Evolutionary conservation across 1,284 basidiomycete genomes (phyloP).

Genomic region (Fomitopsis pinicola): DNA sequence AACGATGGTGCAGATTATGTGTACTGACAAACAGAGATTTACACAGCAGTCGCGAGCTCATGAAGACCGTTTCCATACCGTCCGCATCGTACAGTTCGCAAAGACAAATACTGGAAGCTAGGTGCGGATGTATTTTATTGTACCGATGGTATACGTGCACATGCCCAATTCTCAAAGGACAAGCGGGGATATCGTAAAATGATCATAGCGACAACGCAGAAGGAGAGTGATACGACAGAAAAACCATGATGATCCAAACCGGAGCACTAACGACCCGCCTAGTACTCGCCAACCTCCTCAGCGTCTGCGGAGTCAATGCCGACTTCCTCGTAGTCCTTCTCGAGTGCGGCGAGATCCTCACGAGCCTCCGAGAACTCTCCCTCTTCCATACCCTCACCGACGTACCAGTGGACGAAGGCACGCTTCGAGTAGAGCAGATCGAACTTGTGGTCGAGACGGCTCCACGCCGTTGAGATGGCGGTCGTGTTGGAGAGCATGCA

Average conservation of each 20-base stretch:
- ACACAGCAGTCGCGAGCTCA: neutral
- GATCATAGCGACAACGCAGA: slow-evolving; percentile 21
- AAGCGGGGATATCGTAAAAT: slow-evolving; percentile 27
- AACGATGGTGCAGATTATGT: too few relatives aligned
- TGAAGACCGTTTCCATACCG: neutral
- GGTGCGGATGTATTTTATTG: slow-evolving; percentile 22
- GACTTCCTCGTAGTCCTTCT: slow-evolving; percentile 97
- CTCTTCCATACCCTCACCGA: slow-evolving; percentile 99
- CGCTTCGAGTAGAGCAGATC: slow-evolving; percentile 94
- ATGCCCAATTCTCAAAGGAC: slow-evolving; percentile 20
- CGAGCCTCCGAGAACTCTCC: slow-evolving; percentile 98
- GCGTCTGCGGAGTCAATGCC: slow-evolving; percentile 86
- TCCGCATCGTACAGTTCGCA: neutral
- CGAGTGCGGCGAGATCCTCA: slow-evolving; percentile 94
- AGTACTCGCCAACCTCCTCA: slow-evolving; percentile 81
- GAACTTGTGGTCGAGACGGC: slow-evolving; percentile 95
- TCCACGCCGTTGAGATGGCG: slow-evolving; percentile 86
- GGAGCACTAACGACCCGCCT: slow-evolving; percentile 25
- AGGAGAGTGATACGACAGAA: slow-evolving; percentile 12
- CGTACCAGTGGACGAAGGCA: slow-evolving; percentile 93
- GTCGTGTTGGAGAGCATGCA: slow-evolving; percentile 91
- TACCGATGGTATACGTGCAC: slow-evolving; percentile 29
- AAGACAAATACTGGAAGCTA: neutral
- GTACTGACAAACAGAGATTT: too few relatives aligned
- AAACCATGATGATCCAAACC: slow-evolving; percentile 21